These are phyloP conservation scores for Schizophyllum amplum DNA, from an alignment of 1,284 basidiomycete species.

Conservation along the genomic window DNA sequence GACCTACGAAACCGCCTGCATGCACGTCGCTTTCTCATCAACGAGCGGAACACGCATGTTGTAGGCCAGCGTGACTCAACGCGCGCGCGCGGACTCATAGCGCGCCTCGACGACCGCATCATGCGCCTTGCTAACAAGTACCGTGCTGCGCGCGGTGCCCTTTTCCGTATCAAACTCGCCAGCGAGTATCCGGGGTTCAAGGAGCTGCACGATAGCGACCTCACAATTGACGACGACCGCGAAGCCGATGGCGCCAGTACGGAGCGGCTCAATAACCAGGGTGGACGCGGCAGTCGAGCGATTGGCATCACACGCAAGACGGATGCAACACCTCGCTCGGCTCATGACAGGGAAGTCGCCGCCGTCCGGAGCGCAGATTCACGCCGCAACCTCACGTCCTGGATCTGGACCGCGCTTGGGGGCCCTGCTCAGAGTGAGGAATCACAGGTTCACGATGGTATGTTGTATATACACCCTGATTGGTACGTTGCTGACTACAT, in stretches of 20 bases:
- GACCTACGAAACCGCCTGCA: constrained; percentile 5
- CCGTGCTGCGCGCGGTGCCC: background rate
- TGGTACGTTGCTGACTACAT: too few relatives aligned
- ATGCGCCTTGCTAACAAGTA: background rate
- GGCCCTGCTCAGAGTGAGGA: constrained; percentile 2
- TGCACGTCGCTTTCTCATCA: constrained; percentile 6
- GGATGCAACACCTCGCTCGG: too few relatives aligned
- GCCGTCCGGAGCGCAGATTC: background rate
- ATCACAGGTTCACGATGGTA: constrained; percentile 7
- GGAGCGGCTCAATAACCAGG: background rate
- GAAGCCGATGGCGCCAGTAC: background rate
- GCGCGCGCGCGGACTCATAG: constrained; percentile 4
- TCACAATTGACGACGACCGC: background rate
- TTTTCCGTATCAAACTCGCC: background rate
- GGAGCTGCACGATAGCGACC: background rate
- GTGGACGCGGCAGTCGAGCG: background rate
- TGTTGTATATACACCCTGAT: background rate
- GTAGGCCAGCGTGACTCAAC: constrained; percentile 5
- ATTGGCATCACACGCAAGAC: background rate
- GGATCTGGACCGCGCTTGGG: constrained; percentile 10
- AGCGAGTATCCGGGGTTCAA: background rate
- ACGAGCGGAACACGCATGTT: constrained; percentile 7
- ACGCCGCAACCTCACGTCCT: constrained; percentile 4
- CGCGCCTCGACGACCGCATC: constrained; percentile 1
- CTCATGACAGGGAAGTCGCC: background rate